Percentiles rank a stretch among this genome's conserved stretches.
Evolutionary conservation across 169 alveolate species (phyloP).

Genomic region (Plasmodium coatneyi): DNA sequence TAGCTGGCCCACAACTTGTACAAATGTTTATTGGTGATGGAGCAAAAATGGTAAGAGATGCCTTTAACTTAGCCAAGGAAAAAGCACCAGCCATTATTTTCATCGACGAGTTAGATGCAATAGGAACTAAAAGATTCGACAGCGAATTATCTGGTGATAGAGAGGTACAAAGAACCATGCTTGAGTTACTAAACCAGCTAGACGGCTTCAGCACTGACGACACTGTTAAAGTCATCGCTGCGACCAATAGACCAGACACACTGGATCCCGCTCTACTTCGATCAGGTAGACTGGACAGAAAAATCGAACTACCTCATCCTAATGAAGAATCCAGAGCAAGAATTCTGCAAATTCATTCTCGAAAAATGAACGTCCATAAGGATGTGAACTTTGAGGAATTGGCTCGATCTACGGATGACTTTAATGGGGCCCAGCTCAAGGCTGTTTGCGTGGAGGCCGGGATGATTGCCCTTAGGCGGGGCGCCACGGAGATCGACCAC

Average conservation of each 20-base stretch:
- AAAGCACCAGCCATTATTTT: constrained; percentile 99
- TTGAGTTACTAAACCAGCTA: constrained; percentile 97
- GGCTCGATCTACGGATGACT: constrained; percentile 98
- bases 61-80: constrained; percentile 98
- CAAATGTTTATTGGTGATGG: constrained; percentile 99
- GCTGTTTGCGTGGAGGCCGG: constrained; percentile 99
- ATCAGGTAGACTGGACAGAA: constrained; percentile 99
- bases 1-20: constrained; percentile 99
- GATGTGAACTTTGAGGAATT: constrained; percentile 95
- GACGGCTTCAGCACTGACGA: constrained; percentile 95
- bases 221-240: constrained; percentile 96
- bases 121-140: constrained; percentile 97
- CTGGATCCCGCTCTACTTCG: constrained; percentile 99
- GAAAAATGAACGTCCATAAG: constrained; percentile 98
- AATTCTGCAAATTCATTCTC: constrained; percentile 97
- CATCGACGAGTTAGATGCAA: constrained; percentile 99
- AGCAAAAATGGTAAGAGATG: constrained; percentile 99
- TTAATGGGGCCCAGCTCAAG: constrained; percentile 97
- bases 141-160: constrained; percentile 98
- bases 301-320: constrained; percentile 99
- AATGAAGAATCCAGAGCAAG: constrained; percentile 97
- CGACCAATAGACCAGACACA: constrained; percentile 99
- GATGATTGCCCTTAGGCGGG: constrained; percentile 97
- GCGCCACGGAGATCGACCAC: constrained; percentile 97
- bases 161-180: constrained; percentile 99